phyloP scores from a whole-genome alignment of 352 stramenopile genomes.

The Blastocystis sp. region DNA sequence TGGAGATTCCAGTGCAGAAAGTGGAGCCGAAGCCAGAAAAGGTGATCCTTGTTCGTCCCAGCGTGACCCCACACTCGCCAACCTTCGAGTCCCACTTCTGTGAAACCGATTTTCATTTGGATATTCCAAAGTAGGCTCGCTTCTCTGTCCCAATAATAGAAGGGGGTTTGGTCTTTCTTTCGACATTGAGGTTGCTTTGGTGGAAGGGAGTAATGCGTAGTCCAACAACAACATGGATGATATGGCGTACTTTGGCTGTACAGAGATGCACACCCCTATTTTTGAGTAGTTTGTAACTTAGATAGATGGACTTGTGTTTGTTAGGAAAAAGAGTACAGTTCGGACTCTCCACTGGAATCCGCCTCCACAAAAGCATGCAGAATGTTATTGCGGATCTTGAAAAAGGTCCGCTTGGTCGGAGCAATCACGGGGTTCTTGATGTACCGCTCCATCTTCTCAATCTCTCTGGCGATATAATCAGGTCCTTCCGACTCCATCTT shows the following conservation, averaged over 20 bases:
- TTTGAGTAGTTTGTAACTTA: too few relatives aligned
- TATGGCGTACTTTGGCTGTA: constrained; percentile 9
- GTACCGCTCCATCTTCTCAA: not conserved
- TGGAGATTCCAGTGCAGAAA: constrained; percentile 8
- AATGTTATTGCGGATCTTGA: constrained; percentile 34
- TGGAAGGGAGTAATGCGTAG: not conserved
- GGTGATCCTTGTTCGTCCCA: not conserved
- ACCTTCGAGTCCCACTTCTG: not conserved
- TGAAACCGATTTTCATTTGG: not conserved
- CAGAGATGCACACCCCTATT: constrained; percentile 14
- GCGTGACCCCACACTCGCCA: not conserved
- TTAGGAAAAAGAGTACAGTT: too few relatives aligned
- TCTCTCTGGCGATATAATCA: constrained; percentile 1
- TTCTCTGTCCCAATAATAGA: not conserved
- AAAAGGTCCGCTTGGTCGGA: constrained; percentile 24
- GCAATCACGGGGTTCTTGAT: not conserved
- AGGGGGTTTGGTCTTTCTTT: not conserved
- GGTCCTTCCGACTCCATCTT: constrained; percentile 25
- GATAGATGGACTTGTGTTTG: not conserved
- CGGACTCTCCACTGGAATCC: too few relatives aligned
- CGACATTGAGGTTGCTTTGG: not conserved
- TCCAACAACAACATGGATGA: not conserved
- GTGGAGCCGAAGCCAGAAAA: not conserved
- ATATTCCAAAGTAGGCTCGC: not conserved
- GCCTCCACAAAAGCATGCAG: not conserved